Conservation (phyloP, 495 filamentous ascomycete species). For the Usnea hakonensis region DNA sequence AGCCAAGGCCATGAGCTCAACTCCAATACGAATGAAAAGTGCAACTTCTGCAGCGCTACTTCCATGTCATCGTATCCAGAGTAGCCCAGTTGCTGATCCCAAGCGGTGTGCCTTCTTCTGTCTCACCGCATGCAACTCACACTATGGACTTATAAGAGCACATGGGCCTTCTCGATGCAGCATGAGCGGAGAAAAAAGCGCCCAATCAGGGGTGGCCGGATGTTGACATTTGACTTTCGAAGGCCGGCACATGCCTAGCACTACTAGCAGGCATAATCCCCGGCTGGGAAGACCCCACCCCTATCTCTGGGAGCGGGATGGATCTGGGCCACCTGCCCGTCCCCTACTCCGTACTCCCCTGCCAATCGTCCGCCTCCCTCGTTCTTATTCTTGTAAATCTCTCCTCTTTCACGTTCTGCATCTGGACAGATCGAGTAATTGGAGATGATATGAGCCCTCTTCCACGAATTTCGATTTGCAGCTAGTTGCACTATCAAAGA, state of each 20-base stretch:
- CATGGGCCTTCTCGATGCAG: too few relatives aligned
- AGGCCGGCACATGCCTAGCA: too few relatives aligned
- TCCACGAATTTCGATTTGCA: neutral
- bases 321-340: neutral
- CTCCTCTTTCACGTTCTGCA: neutral
- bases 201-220: neutral
- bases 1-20: neutral
- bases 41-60: too few relatives aligned
- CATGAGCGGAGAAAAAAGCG: neutral
- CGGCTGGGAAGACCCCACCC: neutral
- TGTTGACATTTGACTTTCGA: neutral
- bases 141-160: too few relatives aligned
- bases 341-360: neutral
- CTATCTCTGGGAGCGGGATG: slow-evolving; percentile 1
- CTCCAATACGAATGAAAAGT: neutral
- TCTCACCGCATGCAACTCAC: too few relatives aligned
- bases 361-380: neutral
- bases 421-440: neutral
- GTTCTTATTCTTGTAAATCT: too few relatives aligned
- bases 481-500: too few relatives aligned
- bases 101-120: neutral
- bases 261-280: neutral
- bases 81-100: too few relatives aligned
- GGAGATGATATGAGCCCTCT: rapidly evolving
- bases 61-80: too few relatives aligned